A percentile compares a stretch with the other conserved stretches of the same genome.
These are phyloP conservation scores for Suhomyces wounanorum DNA, from an alignment of 1,139 yeast genomes.

Conservation along the genomic window DNA sequence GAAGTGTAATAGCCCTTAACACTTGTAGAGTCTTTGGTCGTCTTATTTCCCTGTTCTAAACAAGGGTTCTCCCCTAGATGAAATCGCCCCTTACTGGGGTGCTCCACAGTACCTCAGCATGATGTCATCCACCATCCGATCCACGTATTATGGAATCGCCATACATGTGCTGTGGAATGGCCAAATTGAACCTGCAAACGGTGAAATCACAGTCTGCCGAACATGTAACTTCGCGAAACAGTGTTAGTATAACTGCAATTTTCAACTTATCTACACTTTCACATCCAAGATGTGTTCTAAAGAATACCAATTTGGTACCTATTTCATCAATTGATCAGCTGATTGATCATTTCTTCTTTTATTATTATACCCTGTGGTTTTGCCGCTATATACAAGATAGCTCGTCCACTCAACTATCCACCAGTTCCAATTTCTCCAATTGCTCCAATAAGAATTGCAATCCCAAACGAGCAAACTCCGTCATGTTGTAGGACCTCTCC, in stretches of 20 bases:
- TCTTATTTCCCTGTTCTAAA: no score
- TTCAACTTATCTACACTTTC: no score
- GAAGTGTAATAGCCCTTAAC: no score
- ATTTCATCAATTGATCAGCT: no score
- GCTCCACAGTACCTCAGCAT: neutral
- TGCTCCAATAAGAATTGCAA: constrained; percentile 57
- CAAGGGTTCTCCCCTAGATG: neutral
- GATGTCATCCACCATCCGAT: neutral
- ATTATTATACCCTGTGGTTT: neutral
- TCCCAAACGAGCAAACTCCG: constrained; percentile 68
- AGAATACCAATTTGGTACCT: no score
- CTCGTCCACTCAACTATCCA: neutral
- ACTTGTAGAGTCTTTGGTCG: no score
- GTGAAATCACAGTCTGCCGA: neutral
- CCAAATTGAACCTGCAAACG: neutral
- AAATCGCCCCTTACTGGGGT: neutral
- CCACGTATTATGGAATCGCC: neutral
- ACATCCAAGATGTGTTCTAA: no score
- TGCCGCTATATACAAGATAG: neutral
- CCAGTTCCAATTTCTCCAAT: constrained; percentile 17
- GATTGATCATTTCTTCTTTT: neutral
- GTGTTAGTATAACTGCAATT: no score
- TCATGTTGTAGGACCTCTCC: constrained; percentile 71
- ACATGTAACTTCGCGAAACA: neutral
- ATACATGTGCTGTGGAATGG: neutral